Conservation (phyloP, 176 grass and related monocot species). For the Puccinellia tenuiflora region DNA sequence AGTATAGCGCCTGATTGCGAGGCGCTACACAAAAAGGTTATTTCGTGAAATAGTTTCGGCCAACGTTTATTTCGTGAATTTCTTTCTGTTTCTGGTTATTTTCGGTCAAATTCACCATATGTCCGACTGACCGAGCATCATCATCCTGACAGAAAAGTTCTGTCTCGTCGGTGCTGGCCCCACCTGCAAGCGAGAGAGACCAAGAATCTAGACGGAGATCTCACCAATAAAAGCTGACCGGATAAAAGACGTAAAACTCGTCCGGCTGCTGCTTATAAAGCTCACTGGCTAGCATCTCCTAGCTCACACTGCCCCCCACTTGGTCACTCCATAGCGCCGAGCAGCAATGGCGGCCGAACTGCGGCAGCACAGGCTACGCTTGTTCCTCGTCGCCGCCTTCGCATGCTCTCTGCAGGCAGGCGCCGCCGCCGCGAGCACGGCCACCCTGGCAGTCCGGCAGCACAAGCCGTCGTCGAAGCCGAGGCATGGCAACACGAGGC, state of each 20-base stretch:
- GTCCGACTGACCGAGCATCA: not conserved
- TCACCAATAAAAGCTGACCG: slow-evolving; percentile 23
- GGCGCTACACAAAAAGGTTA: too few relatives aligned
- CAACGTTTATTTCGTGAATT: too few relatives aligned
- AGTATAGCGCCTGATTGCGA: too few relatives aligned
- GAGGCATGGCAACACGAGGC: slow-evolving; percentile 4
- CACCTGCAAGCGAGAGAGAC: not conserved
- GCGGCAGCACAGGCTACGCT: not conserved
- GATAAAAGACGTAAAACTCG: slow-evolving; percentile 16
- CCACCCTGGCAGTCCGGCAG: slow-evolving; percentile 30
- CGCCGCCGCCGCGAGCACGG: not conserved
- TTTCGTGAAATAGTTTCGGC: too few relatives aligned
- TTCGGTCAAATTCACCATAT: too few relatives aligned
- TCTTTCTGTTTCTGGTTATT: too few relatives aligned
- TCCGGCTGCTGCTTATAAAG: not conserved
- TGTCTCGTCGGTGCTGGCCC: not conserved
- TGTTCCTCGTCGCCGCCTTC: slow-evolving; percentile 17
- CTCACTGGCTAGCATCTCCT: not conserved
- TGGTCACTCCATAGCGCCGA: not conserved
- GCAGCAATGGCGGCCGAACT: slow-evolving; percentile 29
- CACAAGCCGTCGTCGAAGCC: slow-evolving; percentile 17
- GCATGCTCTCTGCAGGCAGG: slow-evolving; percentile 14
- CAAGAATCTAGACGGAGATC: slow-evolving; percentile 34
- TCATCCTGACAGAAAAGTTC: not conserved
- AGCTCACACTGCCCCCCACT: not conserved